Evolutionary conservation across 106 monocot species (phyloP).

Genomic region (Dendrobium chrysotoxum): DNA sequence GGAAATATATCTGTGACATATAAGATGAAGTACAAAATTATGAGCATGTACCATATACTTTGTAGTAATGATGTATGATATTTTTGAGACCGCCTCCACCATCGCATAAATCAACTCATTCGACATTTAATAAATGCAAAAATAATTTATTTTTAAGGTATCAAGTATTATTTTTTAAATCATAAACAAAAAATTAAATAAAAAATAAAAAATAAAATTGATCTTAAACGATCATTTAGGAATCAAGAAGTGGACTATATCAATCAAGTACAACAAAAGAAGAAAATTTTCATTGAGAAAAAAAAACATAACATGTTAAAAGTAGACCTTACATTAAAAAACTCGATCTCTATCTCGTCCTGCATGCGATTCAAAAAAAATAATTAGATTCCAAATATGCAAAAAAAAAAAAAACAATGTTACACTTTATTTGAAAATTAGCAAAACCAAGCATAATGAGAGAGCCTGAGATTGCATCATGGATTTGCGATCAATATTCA

Average conservation of each 20-base stretch:
- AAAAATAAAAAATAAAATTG: not conserved
- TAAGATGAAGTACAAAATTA: no score
- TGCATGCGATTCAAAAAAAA: not conserved
- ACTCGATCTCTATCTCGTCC: conserved; percentile 10
- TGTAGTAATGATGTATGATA: no score
- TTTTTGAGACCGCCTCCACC: no score
- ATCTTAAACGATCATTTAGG: not conserved
- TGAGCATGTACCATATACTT: no score
- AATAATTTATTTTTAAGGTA: not conserved
- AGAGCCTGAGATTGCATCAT: not conserved
- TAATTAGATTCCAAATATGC: not conserved
- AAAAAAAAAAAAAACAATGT: not conserved
- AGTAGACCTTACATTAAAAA: conserved; percentile 1
- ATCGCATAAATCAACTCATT: no score
- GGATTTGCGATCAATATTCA: not conserved
- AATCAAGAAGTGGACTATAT: not conserved
- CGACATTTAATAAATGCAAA: no score
- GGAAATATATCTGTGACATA: no score
- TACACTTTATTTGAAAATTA: not conserved
- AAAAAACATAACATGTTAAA: not conserved
- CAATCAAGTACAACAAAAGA: not conserved
- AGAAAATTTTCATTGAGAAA: not conserved
- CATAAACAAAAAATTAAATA: not conserved
- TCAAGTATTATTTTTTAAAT: not conserved
- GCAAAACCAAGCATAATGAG: not conserved